Evolutionary conservation across 371 early-diverging fungal species (phyloP), one percentile per base, ranked within the genome.

Genomic region (Circinella umbellata): DNA sequence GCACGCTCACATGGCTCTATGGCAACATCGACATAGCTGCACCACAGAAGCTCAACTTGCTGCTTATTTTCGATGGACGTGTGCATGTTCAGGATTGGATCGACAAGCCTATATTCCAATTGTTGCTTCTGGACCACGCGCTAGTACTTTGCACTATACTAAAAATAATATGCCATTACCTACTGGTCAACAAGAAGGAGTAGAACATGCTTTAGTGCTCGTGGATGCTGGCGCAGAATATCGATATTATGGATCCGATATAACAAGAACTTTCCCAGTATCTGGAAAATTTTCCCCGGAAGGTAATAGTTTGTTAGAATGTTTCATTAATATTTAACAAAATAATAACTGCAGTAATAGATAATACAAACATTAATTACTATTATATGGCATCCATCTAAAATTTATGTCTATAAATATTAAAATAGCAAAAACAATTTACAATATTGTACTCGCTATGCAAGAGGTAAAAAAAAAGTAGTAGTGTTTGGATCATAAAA

Each of bases 161-260:
- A 75, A 77, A 17, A 86, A 88, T 60, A 76, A 85, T 49, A 76
- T 81, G 17, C 85, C 71, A 79, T 83, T 15, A 37, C 75, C 71
- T 46, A 51, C 15, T 17, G 14, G 15, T 42, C 42, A 6, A 9
- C 42, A 42, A 9, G 71, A 81, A 27, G 70, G 62, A 4, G 67
- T 77, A 63, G 64, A 47, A 11, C 72, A 84, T 70, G 61, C 77
- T 60, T 71, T 96, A 62, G 86, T 96, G 13, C 76, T 96, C 18
- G 92, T 96, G 14, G 98, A 96, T 77, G 96, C 95, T 42, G 98
- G 94, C 18, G 93, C 92, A 67, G 94, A 95, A 70, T 82, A 74
- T 59, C 73, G 82, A n/a, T 89, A 90, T 80, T 96, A 97, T 75
- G 94, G 94, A 42, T 87, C 91, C 38, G 96, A 97, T 69, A 91